Conservation (phyloP, 768 basidiomycete genomes). For the Suillus paluster region DNA sequence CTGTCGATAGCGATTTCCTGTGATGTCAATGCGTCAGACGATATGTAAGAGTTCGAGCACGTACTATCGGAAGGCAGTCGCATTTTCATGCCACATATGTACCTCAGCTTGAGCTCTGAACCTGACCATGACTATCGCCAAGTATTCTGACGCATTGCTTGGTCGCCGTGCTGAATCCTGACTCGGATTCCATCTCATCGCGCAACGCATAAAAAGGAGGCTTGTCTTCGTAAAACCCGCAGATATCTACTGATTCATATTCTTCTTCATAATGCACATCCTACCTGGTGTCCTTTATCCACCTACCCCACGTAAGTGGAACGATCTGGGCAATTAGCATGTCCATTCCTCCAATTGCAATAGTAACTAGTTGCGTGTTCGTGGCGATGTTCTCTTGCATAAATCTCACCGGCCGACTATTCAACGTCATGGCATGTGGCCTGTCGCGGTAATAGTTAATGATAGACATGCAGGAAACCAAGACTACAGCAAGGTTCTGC, state of each 20-base stretch:
- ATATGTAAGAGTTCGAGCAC: neutral
- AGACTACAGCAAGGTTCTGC: too few relatives aligned
- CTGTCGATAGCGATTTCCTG: too few relatives aligned
- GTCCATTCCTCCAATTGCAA: too few relatives aligned
- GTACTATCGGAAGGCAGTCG: neutral
- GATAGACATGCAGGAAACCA: neutral
- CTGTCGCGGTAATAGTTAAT: neutral
- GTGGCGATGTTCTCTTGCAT: too few relatives aligned
- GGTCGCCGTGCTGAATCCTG: neutral
- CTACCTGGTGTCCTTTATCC: neutral
- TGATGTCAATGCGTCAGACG: neutral
- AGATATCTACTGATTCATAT: neutral
- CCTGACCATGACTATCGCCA: neutral
- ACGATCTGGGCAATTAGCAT: too few relatives aligned
- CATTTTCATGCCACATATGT: neutral
- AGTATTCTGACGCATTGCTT: neutral
- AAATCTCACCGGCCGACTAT: too few relatives aligned
- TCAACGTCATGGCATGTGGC: neutral
- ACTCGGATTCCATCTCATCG: neutral
- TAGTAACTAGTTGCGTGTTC: too few relatives aligned
- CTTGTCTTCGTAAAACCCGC: neutral
- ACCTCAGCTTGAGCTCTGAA: neutral
- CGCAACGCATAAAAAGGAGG: neutral
- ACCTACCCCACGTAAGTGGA: too few relatives aligned
- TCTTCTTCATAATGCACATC: neutral